phyloP scores from a whole-genome alignment of 768 basidiomycete genomes.

The Rhodotorula kratochvilovae region DNA sequence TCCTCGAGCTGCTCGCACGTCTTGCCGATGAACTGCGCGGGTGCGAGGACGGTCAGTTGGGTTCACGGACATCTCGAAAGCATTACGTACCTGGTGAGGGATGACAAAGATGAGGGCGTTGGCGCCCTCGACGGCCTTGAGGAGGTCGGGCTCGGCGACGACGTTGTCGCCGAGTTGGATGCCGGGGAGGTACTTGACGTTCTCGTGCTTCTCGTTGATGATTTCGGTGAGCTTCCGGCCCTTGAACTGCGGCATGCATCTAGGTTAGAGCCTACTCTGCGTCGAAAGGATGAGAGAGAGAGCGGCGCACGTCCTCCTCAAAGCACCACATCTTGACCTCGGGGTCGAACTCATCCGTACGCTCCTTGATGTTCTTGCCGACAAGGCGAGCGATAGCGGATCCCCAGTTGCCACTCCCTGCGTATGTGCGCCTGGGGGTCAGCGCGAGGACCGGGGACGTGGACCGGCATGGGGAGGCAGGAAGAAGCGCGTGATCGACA shows the following conservation, averaged over 20 bases:
- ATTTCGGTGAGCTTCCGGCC: slow-evolving; percentile 49
- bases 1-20: slow-evolving; percentile 49
- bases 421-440: background rate
- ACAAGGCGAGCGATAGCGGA: slow-evolving; percentile 50
- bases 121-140: slow-evolving; percentile 50
- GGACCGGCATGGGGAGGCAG: background rate
- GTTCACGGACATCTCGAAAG: background rate
- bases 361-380: slow-evolving; percentile 47
- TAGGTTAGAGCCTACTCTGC: slow-evolving; percentile 16
- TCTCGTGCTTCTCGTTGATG: slow-evolving; percentile 53
- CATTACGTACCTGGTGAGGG: slow-evolving; percentile 49
- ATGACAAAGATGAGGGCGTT: slow-evolving; percentile 53
- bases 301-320: slow-evolving; percentile 49
- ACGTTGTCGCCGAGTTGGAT: slow-evolving; percentile 50
- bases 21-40: slow-evolving; percentile 48
- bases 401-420: slow-evolving; percentile 46
- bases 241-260: slow-evolving; percentile 33
- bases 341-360: slow-evolving; percentile 49
- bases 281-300: background rate
- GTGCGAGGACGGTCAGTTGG: background rate
- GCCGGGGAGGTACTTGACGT: slow-evolving; percentile 50
- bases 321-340: slow-evolving; percentile 52
- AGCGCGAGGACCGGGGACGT: background rate
- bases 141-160: slow-evolving; percentile 50
- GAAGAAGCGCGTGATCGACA: too few species aligned